phyloP scores from a whole-genome alignment of 441 rosid species.

The Adansonia gregorii region DNA sequence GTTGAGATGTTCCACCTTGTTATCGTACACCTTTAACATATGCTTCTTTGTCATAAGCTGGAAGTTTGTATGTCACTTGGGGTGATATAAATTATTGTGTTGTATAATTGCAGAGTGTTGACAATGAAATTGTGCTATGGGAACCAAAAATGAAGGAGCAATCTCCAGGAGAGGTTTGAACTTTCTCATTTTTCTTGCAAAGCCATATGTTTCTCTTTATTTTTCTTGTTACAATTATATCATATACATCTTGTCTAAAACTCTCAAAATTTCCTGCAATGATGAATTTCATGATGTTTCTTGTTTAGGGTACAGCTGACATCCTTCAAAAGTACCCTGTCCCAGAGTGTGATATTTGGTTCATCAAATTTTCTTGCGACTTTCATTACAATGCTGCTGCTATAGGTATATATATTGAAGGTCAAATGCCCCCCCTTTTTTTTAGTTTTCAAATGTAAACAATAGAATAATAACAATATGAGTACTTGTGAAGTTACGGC shows the following conservation, averaged over 20 bases:
- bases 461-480: neutral
- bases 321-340: slow-evolving; percentile 89
- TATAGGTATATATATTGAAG: slow-evolving; percentile 56
- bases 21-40: neutral
- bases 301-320: slow-evolving; percentile 76
- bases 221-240: neutral
- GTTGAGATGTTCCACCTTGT: neutral
- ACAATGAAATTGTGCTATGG: slow-evolving; percentile 93
- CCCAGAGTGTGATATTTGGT: slow-evolving; percentile 97
- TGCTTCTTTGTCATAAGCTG: neutral
- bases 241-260: neutral
- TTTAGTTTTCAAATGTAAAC: neutral
- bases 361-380: slow-evolving; percentile 95
- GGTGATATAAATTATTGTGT: slow-evolving; percentile 26
- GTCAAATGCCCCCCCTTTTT: neutral
- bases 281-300: neutral
- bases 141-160: slow-evolving; percentile 95
- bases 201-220: neutral
- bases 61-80: slow-evolving; percentile 10
- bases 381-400: slow-evolving; percentile 75
- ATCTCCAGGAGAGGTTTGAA: slow-evolving; percentile 94
- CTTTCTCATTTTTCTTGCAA: slow-evolving; percentile 10
- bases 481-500: neutral
- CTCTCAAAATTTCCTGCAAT: slow-evolving; percentile 4
- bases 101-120: slow-evolving; percentile 75